Conservation (phyloP, 768 basidiomycete species). For the Tulasnella sp. region DNA sequence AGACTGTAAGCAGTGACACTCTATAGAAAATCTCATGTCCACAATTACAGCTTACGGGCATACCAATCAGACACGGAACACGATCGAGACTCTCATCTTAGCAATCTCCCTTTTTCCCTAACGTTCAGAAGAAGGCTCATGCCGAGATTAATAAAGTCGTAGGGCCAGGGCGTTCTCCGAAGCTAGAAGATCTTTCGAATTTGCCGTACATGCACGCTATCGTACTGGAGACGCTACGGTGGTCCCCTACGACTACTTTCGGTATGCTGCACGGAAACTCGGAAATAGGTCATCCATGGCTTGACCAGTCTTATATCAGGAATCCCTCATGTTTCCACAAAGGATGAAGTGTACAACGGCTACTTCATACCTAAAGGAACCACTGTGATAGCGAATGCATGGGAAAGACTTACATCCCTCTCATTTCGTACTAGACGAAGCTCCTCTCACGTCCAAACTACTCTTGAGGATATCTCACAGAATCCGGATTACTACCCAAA, state of each 20-base stretch:
- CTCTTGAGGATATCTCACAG: background rate
- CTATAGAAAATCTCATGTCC: background rate
- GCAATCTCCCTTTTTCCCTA: background rate
- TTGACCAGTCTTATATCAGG: background rate
- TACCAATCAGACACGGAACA: background rate
- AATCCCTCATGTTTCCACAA: background rate
- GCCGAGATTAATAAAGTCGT: conserved; percentile 29
- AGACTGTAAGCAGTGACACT: background rate
- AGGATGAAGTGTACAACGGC: conserved; percentile 13
- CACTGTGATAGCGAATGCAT: background rate
- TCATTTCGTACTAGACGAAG: background rate
- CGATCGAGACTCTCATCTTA: background rate
- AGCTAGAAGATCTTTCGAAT: conserved; percentile 23
- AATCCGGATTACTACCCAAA: background rate
- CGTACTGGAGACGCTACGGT: conserved; percentile 28
- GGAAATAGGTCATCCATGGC: background rate
- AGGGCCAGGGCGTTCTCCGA: conserved; percentile 26
- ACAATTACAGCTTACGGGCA: too few relatives aligned
- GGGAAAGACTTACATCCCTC: background rate
- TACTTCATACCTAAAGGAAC: background rate
- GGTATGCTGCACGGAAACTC: conserved; percentile 6
- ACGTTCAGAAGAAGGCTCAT: conserved; percentile 24
- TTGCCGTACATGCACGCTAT: conserved; percentile 31
- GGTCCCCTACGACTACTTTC: conserved; percentile 19
- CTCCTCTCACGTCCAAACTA: background rate